Evolutionary conservation across 345 rosid species (phyloP).

Genomic region (Pugionium cornutum): DNA sequence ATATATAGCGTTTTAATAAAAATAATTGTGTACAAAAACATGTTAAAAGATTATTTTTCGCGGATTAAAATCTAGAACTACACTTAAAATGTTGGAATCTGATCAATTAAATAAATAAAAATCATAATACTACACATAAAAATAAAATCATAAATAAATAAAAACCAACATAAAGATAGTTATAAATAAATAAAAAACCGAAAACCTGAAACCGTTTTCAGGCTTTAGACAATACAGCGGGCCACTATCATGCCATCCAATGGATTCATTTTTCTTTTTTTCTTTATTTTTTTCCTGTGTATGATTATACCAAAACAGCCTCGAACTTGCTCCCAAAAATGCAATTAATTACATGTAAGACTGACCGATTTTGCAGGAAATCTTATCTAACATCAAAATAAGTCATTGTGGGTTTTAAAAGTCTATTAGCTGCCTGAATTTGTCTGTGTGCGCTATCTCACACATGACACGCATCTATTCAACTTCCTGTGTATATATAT

Average conservation of each 20-base stretch:
- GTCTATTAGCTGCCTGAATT: conserved; percentile 31
- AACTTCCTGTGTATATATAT: conserved; percentile 9
- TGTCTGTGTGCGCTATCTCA: conserved; percentile 37
- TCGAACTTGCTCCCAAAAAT: conserved; percentile 16
- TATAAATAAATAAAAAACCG: not conserved
- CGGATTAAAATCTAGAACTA: too few relatives aligned
- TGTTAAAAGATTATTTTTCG: too few relatives aligned
- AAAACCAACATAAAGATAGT: too few relatives aligned
- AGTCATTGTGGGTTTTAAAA: not conserved
- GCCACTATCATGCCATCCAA: conserved; percentile 36
- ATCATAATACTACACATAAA: too few relatives aligned
- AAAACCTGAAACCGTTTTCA: conserved; percentile 38
- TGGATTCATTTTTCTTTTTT: not conserved
- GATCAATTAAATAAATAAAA: too few relatives aligned
- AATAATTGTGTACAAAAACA: too few relatives aligned
- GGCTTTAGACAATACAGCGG: conserved; percentile 37
- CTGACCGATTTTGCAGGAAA: conserved; percentile 21
- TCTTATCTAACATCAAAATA: conserved; percentile 2
- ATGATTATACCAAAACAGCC: not conserved
- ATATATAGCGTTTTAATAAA: too few relatives aligned
- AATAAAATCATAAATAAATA: too few relatives aligned
- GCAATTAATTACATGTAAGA: conserved; percentile 18
- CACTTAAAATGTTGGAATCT: too few relatives aligned
- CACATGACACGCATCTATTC: conserved; percentile 29
- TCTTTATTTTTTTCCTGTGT: not conserved